phyloP scores from a whole-genome alignment of 1,284 basidiomycete genomes.

The Tilletia setariae region DNA sequence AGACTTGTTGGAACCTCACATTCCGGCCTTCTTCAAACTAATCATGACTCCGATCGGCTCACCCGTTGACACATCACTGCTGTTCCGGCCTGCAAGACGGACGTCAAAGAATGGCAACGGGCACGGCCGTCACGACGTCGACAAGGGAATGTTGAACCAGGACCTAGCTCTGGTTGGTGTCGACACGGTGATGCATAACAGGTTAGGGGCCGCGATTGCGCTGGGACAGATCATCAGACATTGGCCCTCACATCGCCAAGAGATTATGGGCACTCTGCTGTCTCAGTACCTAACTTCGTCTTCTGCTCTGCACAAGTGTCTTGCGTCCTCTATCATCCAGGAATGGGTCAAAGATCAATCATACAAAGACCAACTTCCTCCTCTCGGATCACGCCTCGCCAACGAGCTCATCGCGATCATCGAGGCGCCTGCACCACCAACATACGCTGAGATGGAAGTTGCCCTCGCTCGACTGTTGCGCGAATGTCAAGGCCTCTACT shows the following conservation, averaged over 20 bases:
- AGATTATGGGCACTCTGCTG: conserved; percentile 63
- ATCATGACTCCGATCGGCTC: conserved; percentile 87
- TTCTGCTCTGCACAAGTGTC: conserved; percentile 85
- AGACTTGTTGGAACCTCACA: conserved; percentile 39
- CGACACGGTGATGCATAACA: conserved; percentile 76
- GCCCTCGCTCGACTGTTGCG: conserved; percentile 74
- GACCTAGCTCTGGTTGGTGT: conserved; percentile 78
- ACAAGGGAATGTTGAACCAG: conserved; percentile 90
- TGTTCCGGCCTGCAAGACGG: conserved; percentile 60
- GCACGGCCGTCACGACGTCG: conserved; percentile 68
- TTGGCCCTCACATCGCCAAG: conserved; percentile 60
- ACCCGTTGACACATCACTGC: conserved; percentile 69
- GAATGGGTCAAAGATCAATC: conserved; percentile 71
- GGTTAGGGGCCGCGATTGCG: conserved; percentile 76
- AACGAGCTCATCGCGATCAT: conserved; percentile 68
- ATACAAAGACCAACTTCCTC: conserved; percentile 21
- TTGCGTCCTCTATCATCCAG: conserved; percentile 78
- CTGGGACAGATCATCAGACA: conserved; percentile 70
- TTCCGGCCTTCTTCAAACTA: conserved; percentile 62
- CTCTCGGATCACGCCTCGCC: conserved; percentile 57
- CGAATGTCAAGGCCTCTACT: conserved; percentile 76
- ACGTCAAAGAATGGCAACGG: conserved; percentile 37
- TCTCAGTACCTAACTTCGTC: conserved; percentile 76
- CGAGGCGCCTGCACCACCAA: conserved; percentile 68
- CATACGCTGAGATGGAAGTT: conserved; percentile 88